Evolutionary conservation across 108 stramenopile species (phyloP), one percentile per base, ranked within the genome.

Genomic region (Cyclotella sp.): DNA sequence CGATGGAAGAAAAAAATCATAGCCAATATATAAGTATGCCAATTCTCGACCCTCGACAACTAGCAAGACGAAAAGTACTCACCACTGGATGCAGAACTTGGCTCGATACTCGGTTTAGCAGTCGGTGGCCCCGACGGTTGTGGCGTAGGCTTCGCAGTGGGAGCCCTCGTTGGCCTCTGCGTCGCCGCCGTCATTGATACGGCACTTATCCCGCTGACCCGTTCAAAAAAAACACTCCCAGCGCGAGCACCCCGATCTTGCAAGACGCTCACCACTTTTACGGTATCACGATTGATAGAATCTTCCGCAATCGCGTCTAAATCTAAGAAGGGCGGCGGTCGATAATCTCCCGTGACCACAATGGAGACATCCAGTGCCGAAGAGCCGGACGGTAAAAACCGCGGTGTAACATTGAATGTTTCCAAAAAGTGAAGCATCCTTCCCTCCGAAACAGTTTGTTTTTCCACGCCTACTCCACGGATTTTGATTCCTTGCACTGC

Each of bases 331-430:
- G 74, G 74, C 7, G 74, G 74, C 9, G 74, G 74, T 18, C 74
- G 64, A 58, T 75, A 75, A 45, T 75, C 74, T 22, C 74, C 74
- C 65, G 74, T 75, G 29, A 75, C 63, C 21, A 75, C 65, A 52
- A 75, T 42, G 9, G 55, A 58, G 41, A 75, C 74, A 55, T 75
- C 74, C 24, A 75, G 43, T n/a, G 74, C 74, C 0, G 74, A 75
- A 9, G 74, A 75, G 9, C 74, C 74, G 30, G 60, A 41, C 42
- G 72, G 64, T 21, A 75, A 43, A 41, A 44, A 49, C 28, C 74
- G 27, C 19, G 45, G 64, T n/a, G 74, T 66, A 26, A 46, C 41
- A 30, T 66, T 67, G 39, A 24, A 49, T 0, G 54, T 39, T 30
- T n/a, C 18, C 29, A 28, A 8, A 22, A 1, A 12, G 5, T 12